Percentiles rank a stretch among this genome's conserved stretches.
Conservation (phyloP, 495 filamentous ascomycete species). For the Trichoderma gamsii region DNA sequence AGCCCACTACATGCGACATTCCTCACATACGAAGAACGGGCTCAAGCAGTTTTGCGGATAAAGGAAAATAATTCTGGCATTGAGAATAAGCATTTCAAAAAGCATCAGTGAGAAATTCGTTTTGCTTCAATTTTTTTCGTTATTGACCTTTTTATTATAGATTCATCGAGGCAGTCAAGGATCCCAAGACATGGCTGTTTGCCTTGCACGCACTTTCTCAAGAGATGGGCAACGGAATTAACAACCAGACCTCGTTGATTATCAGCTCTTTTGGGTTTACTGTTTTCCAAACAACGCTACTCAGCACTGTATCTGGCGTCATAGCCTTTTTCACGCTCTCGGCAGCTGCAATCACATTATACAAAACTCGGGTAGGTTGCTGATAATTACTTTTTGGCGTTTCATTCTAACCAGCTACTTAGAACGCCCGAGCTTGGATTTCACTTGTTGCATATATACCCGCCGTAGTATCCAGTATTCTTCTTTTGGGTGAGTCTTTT, state of each 20-base stretch:
- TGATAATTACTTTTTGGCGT: background rate
- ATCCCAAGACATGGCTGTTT: constrained; percentile 49
- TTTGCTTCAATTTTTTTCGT: background rate
- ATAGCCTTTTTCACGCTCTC: constrained; percentile 33
- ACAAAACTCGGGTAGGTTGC: constrained; percentile 24
- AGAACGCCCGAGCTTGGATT: constrained; percentile 36
- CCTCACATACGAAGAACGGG: constrained; percentile 40
- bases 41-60: constrained; percentile 52
- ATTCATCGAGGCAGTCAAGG: constrained; percentile 48
- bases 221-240: constrained; percentile 40
- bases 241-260: constrained; percentile 40
- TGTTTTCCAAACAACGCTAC: constrained; percentile 33
- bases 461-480: constrained; percentile 27
- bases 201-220: constrained; percentile 38
- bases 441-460: constrained; percentile 31
- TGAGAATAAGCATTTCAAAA: constrained; percentile 59
- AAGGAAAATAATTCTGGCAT: constrained; percentile 58
- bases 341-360: constrained; percentile 24
- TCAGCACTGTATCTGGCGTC: constrained; percentile 31
- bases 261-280: constrained; percentile 40
- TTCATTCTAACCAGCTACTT: background rate
- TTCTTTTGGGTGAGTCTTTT: constrained; percentile 23
- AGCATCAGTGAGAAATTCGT: constrained; percentile 35
- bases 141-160: background rate
- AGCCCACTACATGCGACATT: constrained; percentile 44